A percentile compares a stretch with the other conserved stretches of the same genome.
These are phyloP conservation scores for Tuber umbilicatum DNA, from an alignment of 495 filamentous ascomycete species.

Conservation along the genomic window DNA sequence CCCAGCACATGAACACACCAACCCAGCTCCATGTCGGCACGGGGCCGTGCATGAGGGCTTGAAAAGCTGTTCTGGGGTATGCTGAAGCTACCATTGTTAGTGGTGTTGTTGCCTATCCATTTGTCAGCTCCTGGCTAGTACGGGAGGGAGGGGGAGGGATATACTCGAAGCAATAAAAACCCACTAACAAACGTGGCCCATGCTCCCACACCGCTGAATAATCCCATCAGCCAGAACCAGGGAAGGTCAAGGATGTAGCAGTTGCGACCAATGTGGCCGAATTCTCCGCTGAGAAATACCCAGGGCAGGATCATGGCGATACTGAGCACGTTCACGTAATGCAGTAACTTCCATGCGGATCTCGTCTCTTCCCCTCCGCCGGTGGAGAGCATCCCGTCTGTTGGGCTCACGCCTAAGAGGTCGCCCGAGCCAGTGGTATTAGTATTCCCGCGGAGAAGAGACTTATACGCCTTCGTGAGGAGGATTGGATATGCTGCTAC, in stretches of 20 bases:
- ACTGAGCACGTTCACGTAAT: slow-evolving; percentile 49
- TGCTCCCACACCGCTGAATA: slow-evolving; percentile 39
- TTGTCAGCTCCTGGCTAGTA: slow-evolving; percentile 21
- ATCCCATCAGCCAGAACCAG: slow-evolving; percentile 48
- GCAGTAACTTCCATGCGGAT: slow-evolving; percentile 48
- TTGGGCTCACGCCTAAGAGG: slow-evolving; percentile 20
- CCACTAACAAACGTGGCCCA: slow-evolving; percentile 35
- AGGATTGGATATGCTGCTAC: slow-evolving; percentile 50
- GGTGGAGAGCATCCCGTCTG: slow-evolving; percentile 16
- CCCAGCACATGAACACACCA: slow-evolving; percentile 49
- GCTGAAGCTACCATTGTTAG: slow-evolving; percentile 39
- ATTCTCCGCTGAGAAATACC: slow-evolving; percentile 48
- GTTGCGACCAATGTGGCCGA: slow-evolving; percentile 47
- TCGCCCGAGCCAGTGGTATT: slow-evolving; percentile 16
- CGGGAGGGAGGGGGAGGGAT: too few species aligned
- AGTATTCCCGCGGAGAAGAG: slow-evolving; percentile 20
- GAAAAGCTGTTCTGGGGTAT: slow-evolving; percentile 36
- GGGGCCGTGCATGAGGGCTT: slow-evolving; percentile 41
- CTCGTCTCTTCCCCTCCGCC: slow-evolving; percentile 46
- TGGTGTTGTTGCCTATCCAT: slow-evolving; percentile 35
- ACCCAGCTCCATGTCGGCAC: slow-evolving; percentile 45
- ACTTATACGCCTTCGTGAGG: slow-evolving; percentile 47
- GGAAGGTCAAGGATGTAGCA: slow-evolving; percentile 51
- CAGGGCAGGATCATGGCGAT: slow-evolving; percentile 48
- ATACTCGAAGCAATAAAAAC: slow-evolving; percentile 33